These are phyloP conservation scores for Dentiscutata heterogama DNA, from an alignment of 371 early-diverging fungal genomes.

Conservation along the genomic window DNA sequence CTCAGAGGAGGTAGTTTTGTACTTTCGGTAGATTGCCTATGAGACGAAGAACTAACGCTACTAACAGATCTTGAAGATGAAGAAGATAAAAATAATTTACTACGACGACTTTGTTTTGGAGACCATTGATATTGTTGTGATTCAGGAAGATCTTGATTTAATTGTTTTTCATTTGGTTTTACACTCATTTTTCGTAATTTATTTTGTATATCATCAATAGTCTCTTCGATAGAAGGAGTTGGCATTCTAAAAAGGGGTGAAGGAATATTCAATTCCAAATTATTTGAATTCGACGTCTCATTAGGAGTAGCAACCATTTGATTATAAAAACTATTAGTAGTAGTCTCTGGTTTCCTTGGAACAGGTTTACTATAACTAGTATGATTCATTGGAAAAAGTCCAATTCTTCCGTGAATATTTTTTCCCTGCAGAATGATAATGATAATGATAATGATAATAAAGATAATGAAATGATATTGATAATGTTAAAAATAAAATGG, in stretches of 20 bases:
- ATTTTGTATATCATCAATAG: constrained; percentile 31
- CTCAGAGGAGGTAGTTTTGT: too few species aligned
- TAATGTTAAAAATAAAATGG: too few species aligned
- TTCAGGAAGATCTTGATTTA: too few species aligned
- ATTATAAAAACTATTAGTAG: background rate
- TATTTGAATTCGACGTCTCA: too few species aligned
- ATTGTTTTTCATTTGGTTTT: background rate
- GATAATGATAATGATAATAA: background rate
- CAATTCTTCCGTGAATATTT: constrained; percentile 65
- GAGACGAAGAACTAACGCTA: too few species aligned
- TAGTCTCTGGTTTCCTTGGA: background rate
- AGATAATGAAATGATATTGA: background rate
- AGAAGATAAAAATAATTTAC: background rate
- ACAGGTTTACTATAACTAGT: constrained; percentile 55
- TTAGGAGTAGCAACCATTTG: too few species aligned
- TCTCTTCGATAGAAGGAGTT: constrained; percentile 22
- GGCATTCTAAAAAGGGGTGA: background rate
- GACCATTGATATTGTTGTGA: too few species aligned
- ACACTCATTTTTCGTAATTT: constrained; percentile 2
- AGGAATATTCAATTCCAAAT: too few species aligned
- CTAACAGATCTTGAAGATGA: background rate
- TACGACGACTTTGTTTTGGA: background rate
- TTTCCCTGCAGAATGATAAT: constrained; percentile 60
- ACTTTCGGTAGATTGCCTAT: background rate
- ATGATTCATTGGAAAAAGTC: constrained; percentile 78